Evolutionary conservation across 495 filamentous ascomycete species (phyloP).

Genomic region (Aspergillus bertholletiae): DNA sequence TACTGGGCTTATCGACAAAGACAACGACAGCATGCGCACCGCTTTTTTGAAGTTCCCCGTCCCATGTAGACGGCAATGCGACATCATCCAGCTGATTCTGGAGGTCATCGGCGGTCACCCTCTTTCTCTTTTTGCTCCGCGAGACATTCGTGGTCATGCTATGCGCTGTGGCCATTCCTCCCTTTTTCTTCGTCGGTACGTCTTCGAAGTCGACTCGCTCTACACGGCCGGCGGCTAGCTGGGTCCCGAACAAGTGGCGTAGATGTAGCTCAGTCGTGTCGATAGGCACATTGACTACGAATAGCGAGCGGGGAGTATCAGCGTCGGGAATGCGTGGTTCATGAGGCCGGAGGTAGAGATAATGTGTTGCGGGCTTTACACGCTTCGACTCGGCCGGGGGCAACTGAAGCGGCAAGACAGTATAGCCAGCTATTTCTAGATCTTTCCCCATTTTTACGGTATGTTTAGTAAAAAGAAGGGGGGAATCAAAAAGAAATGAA

Average conservation of each 20-base stretch:
- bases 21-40: constrained; percentile 76
- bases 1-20: constrained; percentile 76
- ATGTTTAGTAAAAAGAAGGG: constrained; percentile 4
- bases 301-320: constrained; percentile 72
- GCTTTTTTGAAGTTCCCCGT: constrained; percentile 63
- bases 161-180: neutral
- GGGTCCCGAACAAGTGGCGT: constrained; percentile 64
- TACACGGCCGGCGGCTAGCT: constrained; percentile 70
- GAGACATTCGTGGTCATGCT: constrained; percentile 24
- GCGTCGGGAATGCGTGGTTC: constrained; percentile 70
- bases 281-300: constrained; percentile 81
- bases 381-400: constrained; percentile 52
- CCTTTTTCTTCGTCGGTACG: constrained; percentile 41
- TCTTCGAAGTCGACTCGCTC: constrained; percentile 71
- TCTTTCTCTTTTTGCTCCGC: constrained; percentile 65
- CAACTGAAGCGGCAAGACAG: constrained; percentile 51
- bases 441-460: constrained; percentile 35
- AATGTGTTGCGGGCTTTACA: constrained; percentile 63
- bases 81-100: constrained; percentile 49
- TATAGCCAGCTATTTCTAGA: constrained; percentile 47
- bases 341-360: constrained; percentile 82
- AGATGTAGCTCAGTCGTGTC: constrained; percentile 78
- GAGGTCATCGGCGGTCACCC: constrained; percentile 47
- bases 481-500: neutral
- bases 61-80: constrained; percentile 67